Evolutionary conservation across 208 protist species (phyloP).

Genomic region (Trypanosoma theileri): DNA sequence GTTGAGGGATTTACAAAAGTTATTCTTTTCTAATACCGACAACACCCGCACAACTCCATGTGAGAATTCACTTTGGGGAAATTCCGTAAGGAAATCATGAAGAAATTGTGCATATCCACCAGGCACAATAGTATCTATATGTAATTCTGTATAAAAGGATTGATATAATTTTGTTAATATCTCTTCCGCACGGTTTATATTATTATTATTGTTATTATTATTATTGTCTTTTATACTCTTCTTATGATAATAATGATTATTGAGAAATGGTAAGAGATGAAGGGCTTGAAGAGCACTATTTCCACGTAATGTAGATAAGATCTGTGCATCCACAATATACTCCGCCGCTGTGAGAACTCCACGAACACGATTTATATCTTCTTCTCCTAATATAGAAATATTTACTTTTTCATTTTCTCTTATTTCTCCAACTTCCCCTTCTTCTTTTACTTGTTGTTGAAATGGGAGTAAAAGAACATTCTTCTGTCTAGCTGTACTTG

Average conservation of each 20-base stretch:
- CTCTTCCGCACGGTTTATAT: not conserved
- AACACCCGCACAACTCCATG: not conserved
- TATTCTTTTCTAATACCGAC: conserved; percentile 1
- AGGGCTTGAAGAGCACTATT: conserved; percentile 37
- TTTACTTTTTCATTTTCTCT: not conserved
- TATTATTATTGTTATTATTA: not conserved
- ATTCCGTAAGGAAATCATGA: conserved; percentile 26
- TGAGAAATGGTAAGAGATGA: conserved; percentile 19
- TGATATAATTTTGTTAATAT: conserved; percentile 7
- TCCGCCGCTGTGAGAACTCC: conserved; percentile 9
- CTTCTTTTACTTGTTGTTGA: too few species aligned
- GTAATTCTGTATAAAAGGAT: conserved; percentile 21
- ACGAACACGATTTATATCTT: not conserved
- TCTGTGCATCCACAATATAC: conserved; percentile 10
- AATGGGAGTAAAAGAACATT: too few species aligned
- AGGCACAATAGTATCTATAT: conserved; percentile 21
- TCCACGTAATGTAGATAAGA: conserved; percentile 19
- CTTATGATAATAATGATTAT: not conserved
- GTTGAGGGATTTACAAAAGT: conserved; percentile 27
- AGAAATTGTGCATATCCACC: conserved; percentile 41
- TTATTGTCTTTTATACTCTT: not conserved
- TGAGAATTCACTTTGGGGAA: not conserved
- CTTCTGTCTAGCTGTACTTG: not conserved
- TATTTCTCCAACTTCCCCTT: not conserved
- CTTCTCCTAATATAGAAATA: not conserved